Base-by-base conservation (phyloP, 1,284 basidiomycete genomes). In the Termitomyces sp. region DNA sequence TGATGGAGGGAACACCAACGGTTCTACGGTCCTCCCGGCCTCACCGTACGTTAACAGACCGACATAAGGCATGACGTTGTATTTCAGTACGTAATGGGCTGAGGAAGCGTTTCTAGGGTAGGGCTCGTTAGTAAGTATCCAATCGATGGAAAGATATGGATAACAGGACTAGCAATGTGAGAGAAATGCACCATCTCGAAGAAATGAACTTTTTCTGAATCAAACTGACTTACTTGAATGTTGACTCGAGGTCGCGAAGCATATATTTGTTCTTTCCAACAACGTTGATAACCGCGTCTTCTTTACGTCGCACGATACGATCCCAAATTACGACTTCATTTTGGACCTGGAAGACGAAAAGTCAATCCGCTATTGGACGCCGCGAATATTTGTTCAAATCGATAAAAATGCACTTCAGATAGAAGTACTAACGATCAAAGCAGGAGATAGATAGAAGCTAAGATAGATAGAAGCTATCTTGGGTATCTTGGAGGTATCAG, bases 281-380 rank as follows among this genome's bases (percentile, higher is more conserved):
- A 48, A 90, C 70, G 41, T 81, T 80, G 52, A 95, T 73, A 46
- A 80, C 70, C 0, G 90, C 89, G 60, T 94, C 88, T 62, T 86
- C 81, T 64, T 88, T 87, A 53, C 81, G 78, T 17, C 84, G 82
- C 36, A 96, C 78, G 65, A 96, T 95, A 15, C 88, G 83, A 71
- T 96, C 94, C 93, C 94, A 96, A 24, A 96, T 78, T 33, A 95
- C 91, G 1, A 94, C 88, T 42, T 89, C 79, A 67, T 94, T 95
- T 58, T 83, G 77, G 1, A 84, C 80, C 88, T 93, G 65, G 41
- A 52, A 42, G 31, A 17, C 53, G 36, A 47, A 15, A 13, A 15
- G 24, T 57, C 55, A 57, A 50, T 38, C 36, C 24, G 36, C 26
- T 34, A 46, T 30, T 13, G 2, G 28, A 50, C 12, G 41, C 21